phyloP scores from a whole-genome alignment of 495 filamentous ascomycete species.

The Echria macrotheca region DNA sequence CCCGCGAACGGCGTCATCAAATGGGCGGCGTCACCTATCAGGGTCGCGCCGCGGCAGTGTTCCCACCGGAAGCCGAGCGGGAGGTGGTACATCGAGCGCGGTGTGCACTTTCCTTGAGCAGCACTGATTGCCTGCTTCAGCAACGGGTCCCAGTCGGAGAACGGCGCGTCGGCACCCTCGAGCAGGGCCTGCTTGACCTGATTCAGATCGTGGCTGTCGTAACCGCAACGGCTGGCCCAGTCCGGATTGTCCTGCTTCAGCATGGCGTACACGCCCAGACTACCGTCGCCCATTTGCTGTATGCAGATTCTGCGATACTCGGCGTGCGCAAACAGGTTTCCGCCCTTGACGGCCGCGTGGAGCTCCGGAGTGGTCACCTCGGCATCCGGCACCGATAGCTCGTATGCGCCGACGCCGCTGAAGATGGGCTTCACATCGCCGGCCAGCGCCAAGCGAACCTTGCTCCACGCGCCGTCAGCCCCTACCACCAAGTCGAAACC shows the following conservation, averaged over 20 bases:
- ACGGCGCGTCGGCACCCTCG: slow-evolving; percentile 16
- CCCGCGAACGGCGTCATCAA: slow-evolving; percentile 57
- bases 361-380: slow-evolving; percentile 31
- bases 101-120: slow-evolving; percentile 11
- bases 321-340: slow-evolving; percentile 38
- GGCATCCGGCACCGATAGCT: slow-evolving; percentile 37
- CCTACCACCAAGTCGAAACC: slow-evolving; percentile 42
- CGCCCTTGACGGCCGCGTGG: slow-evolving; percentile 38
- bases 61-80: slow-evolving; percentile 48
- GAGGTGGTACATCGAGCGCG: slow-evolving; percentile 45
- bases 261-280: slow-evolving; percentile 32
- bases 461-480: slow-evolving; percentile 43
- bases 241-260: slow-evolving; percentile 16
- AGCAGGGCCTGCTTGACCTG: slow-evolving; percentile 22
- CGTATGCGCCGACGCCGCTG: slow-evolving; percentile 33
- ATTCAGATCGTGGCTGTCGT: slow-evolving; percentile 24
- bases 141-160: slow-evolving; percentile 26
- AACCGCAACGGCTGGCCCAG: slow-evolving; percentile 24
- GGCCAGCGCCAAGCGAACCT: slow-evolving; percentile 25
- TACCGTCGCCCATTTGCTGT: slow-evolving; percentile 46
- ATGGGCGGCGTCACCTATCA: slow-evolving; percentile 57
- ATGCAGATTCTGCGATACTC: slow-evolving; percentile 33
- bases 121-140: slow-evolving; percentile 20
- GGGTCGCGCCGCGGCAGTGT: slow-evolving; percentile 41
- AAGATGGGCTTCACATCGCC: slow-evolving; percentile 23